These are phyloP conservation scores for Galeopsis tetrahit DNA, from an alignment of 257 asterid species.

Conservation along the genomic window DNA sequence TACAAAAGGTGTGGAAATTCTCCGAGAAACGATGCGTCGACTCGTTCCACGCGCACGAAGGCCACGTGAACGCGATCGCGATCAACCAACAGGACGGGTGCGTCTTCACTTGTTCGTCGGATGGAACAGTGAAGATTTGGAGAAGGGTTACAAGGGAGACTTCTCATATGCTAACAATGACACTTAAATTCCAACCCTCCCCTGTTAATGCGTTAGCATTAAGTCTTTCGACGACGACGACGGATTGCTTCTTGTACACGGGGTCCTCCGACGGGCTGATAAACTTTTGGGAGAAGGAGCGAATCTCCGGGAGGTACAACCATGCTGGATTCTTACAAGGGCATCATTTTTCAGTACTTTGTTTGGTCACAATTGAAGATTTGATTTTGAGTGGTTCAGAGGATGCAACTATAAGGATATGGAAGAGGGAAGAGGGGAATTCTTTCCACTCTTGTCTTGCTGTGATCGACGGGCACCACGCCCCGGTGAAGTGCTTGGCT, in stretches of 20 bases:
- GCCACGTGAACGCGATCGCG: conserved; percentile 57
- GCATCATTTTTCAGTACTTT: conserved; percentile 67
- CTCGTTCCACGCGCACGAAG: conserved; percentile 70
- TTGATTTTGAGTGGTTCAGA: conserved; percentile 73
- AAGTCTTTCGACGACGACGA: conserved; percentile 15
- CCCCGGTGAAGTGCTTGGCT: conserved; percentile 76
- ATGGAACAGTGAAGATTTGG: conserved; percentile 74
- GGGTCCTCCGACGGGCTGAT: conserved; percentile 79
- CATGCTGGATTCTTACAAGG: conserved; percentile 73
- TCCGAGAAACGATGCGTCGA: conserved; percentile 52
- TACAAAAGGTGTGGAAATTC: conserved; percentile 54
- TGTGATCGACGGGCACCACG: conserved; percentile 78
- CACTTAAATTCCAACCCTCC: conserved; percentile 66
- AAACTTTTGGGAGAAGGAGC: conserved; percentile 75
- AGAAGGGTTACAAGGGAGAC: conserved; percentile 55
- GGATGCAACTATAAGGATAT: conserved; percentile 71
- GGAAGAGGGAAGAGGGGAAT: conserved; percentile 70
- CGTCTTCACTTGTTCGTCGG: conserved; percentile 70
- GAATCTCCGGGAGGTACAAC: conserved; percentile 62
- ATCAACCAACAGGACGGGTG: conserved; percentile 62
- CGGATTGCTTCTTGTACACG: conserved; percentile 56
- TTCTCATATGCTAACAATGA: conserved; percentile 67
- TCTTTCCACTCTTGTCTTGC: conserved; percentile 64
- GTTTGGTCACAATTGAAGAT: conserved; percentile 60
- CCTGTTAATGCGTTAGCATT: conserved; percentile 67